A percentile compares a stretch with the other conserved stretches of the same genome.
These are phyloP conservation scores for Helianthus tuberosus DNA, from an alignment of 129 eudicot species.

Conservation along the genomic window DNA sequence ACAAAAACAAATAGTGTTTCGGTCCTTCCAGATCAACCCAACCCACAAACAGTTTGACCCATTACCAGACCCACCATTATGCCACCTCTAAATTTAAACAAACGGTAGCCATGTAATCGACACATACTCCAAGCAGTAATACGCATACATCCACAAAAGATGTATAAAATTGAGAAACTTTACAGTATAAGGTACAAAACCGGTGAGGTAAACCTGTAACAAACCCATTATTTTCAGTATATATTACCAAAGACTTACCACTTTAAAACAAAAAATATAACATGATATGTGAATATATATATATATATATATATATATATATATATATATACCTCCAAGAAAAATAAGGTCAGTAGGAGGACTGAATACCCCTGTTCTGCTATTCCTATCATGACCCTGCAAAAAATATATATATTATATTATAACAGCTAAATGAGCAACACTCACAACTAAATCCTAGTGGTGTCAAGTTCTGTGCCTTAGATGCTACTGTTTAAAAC, in stretches of 20 bases:
- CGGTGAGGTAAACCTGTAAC: conserved; percentile 82
- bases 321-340: conserved; percentile 66
- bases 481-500: too few species aligned
- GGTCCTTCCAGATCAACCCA: neutral
- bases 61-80: conserved; percentile 7
- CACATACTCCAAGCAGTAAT: conserved; percentile 97
- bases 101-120: conserved; percentile 14
- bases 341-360: conserved; percentile 78
- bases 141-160: conserved; percentile 97
- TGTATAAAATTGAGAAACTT: conserved; percentile 73
- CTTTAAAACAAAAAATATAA: neutral
- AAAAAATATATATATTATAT: conserved; percentile 9
- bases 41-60: neutral
- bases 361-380: conserved; percentile 89
- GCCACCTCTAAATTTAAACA: conserved; percentile 9
- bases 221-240: conserved; percentile 27
- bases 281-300: neutral
- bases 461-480: too few species aligned
- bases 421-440: conserved; percentile 9
- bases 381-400: conserved; percentile 91
- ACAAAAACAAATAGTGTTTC: neutral
- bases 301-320: too few species aligned
- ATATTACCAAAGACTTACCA: conserved; percentile 1
- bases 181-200: conserved; percentile 79
- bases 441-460: neutral